Evolutionary conservation across 306 rosid species (phyloP), one percentile per base, ranked within the genome.

Genomic region (Heteromeles arbutifolia): DNA sequence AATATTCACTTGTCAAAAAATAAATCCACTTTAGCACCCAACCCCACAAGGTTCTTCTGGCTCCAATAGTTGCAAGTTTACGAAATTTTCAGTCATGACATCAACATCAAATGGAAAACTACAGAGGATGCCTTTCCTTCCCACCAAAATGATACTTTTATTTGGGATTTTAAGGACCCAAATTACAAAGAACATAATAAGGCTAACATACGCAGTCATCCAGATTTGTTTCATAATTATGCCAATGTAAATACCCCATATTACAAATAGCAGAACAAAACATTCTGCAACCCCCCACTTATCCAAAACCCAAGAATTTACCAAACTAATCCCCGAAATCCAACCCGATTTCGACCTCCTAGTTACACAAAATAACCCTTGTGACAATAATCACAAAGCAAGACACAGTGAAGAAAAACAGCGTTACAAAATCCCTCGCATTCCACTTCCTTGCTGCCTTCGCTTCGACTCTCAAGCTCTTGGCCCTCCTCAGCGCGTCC

Each of bases 401-500:
- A 50, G 98, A 87, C 70, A 87, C 74, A 1, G 89, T 39, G 80
- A 92, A 84, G 87, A 92, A 89, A 74, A 96, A 90, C 71, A 90
- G 41, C 2, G 93, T 84, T 2, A 87, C 92, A 24, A 92, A 87
- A 74, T 96, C 98, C 78, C 97, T 92, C 0, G 93, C 86, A 65
- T 93, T 88, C 99, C 99, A 96, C 77, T 89, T 96, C 50, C 84
- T 79, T 25, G 90, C 97, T 8, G 79, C 88, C 77, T 90, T 92
- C 0, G 58, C 56, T 65, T 89, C 97, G 1, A 90, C 91, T 13
- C 92, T 77, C 84, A 96, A 74, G 68, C 99, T 96, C 83, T 96
- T 96, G 0, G 97, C 98, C 73, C 96, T 89, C 21, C 99, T 81
- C 3, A 96, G 85, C 17, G 99, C 99, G 79, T 96, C 99, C 1